Percentiles rank a stretch among this genome's conserved stretches.
These are phyloP conservation scores for Carex cristatella DNA, from an alignment of 176 grass and related monocot species.

Conservation along the genomic window DNA sequence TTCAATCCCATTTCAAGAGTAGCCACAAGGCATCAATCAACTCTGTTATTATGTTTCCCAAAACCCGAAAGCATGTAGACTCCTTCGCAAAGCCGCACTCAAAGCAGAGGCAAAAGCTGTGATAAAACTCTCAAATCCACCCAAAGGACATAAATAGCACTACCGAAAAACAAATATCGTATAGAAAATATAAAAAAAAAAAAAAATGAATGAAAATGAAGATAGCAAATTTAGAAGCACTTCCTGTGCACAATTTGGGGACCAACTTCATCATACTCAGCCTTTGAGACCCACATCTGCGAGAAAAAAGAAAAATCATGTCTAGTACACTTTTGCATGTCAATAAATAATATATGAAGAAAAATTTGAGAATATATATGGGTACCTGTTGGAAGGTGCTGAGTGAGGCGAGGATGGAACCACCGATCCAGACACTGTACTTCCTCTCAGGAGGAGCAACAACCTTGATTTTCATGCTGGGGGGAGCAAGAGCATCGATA, in stretches of 20 bases:
- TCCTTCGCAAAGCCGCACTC: slow-evolving; percentile 19
- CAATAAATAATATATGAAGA: neutral
- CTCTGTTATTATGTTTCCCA: slow-evolving; percentile 12
- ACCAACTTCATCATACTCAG: slow-evolving; percentile 59
- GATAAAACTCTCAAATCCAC: slow-evolving; percentile 20
- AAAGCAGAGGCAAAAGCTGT: slow-evolving; percentile 19
- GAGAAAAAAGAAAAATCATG: neutral
- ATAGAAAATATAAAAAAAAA: neutral
- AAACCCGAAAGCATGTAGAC: slow-evolving; percentile 13
- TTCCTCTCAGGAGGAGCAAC: slow-evolving; percentile 59
- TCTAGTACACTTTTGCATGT: neutral
- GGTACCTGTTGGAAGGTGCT: slow-evolving; percentile 74
- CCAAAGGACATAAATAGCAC: slow-evolving; percentile 10
- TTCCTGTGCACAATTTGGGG: slow-evolving; percentile 72
- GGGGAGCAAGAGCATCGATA: slow-evolving; percentile 55
- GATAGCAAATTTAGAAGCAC: slow-evolving; percentile 40
- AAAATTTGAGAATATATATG: neutral
- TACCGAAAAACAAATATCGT: neutral
- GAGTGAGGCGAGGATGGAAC: slow-evolving; percentile 66
- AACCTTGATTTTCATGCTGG: slow-evolving; percentile 75
- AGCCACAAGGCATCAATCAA: slow-evolving; percentile 11
- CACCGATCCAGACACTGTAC: slow-evolving; percentile 81
- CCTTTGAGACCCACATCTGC: slow-evolving; percentile 83
- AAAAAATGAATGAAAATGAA: neutral
- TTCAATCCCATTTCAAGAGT: neutral